Evolutionary conservation across 495 filamentous ascomycete genomes (phyloP).

Genomic region (Pyrenula massariospora): DNA sequence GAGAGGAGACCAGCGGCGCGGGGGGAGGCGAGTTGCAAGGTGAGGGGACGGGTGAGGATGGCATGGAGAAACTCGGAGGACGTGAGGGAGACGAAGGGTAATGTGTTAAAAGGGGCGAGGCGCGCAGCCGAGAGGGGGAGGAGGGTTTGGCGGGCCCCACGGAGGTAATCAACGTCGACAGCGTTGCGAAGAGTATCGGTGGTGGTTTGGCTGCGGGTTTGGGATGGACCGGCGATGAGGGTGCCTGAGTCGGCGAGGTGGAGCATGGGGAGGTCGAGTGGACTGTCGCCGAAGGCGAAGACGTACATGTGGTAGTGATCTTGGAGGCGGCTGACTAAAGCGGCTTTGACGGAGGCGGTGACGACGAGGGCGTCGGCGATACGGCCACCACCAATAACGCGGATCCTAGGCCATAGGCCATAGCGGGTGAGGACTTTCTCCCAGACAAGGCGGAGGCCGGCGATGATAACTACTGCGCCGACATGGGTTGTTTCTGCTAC

Average conservation of each 20-base stretch:
- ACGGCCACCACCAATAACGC: slow-evolving; percentile 45
- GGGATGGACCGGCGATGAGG: slow-evolving; percentile 43
- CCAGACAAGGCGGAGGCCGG: slow-evolving; percentile 46
- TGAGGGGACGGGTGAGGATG: slow-evolving; percentile 8
- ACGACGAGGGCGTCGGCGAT: slow-evolving; percentile 39
- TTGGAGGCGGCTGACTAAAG: slow-evolving; percentile 30
- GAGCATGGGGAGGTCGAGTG: slow-evolving; percentile 49
- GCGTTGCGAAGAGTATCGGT: slow-evolving; percentile 30
- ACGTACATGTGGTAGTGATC: slow-evolving; percentile 24
- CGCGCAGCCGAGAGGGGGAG: slow-evolving; percentile 34
- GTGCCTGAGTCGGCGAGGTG: slow-evolving; percentile 39
- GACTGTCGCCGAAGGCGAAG: slow-evolving; percentile 54
- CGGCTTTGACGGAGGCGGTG: slow-evolving; percentile 38
- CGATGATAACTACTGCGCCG: slow-evolving; percentile 43
- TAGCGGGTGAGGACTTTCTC: slow-evolving; percentile 36
- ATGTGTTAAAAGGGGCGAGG: slow-evolving; percentile 30
- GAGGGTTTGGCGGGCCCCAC: slow-evolving; percentile 35
- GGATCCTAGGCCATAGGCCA: slow-evolving; percentile 30
- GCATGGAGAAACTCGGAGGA: slow-evolving; percentile 17
- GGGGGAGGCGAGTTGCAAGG: slow-evolving; percentile 33
- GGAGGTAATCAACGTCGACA: slow-evolving; percentile 27
- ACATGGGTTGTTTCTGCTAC: slow-evolving; percentile 25
- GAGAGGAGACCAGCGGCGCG: slow-evolving; percentile 40
- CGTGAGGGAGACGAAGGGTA: slow-evolving; percentile 25
- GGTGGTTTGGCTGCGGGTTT: slow-evolving; percentile 44